These are phyloP conservation scores for Wickerhamomyces canadensis DNA, from an alignment of 805 yeast genomes.

Conservation along the genomic window DNA sequence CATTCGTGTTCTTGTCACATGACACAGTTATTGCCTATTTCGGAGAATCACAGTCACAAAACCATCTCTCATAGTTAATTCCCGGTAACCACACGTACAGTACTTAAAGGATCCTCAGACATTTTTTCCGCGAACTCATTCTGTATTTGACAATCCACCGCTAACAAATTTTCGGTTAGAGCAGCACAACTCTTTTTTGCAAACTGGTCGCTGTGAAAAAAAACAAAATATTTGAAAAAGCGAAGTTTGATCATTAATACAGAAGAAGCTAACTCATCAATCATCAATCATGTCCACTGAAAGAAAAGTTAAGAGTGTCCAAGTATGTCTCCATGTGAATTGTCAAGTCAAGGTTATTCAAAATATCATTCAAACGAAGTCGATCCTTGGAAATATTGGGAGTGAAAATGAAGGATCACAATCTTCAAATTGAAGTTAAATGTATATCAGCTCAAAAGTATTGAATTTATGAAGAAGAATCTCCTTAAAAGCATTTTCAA, in stretches of 20 bases:
- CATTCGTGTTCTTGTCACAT: background rate
- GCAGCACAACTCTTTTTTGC: slow-evolving; percentile 12
- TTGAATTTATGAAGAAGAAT: too few relatives aligned
- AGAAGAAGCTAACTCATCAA: slow-evolving; percentile 6
- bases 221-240: slow-evolving; percentile 21
- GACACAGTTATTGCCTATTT: background rate
- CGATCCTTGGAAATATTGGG: too few relatives aligned
- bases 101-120: slow-evolving; percentile 4
- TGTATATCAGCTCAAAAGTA: too few relatives aligned
- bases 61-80: background rate
- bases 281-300: slow-evolving; percentile 54
- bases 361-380: too few relatives aligned
- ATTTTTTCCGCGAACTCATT: slow-evolving; percentile 6
- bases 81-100: background rate
- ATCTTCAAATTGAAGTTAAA: too few relatives aligned
- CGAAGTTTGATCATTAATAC: slow-evolving; percentile 7
- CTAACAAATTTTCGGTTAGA: slow-evolving; percentile 6
- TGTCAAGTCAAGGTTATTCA: too few relatives aligned
- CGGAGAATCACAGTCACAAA: slow-evolving; percentile 6
- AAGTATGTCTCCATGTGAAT: slow-evolving; percentile 49
- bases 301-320: slow-evolving; percentile 65
- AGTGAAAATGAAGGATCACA: too few relatives aligned
- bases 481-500: too few relatives aligned
- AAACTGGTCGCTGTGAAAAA: slow-evolving; percentile 1
- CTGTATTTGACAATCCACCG: background rate